Base-by-base conservation (phyloP, 495 filamentous ascomycete species). In the Bombardia bombarda region DNA sequence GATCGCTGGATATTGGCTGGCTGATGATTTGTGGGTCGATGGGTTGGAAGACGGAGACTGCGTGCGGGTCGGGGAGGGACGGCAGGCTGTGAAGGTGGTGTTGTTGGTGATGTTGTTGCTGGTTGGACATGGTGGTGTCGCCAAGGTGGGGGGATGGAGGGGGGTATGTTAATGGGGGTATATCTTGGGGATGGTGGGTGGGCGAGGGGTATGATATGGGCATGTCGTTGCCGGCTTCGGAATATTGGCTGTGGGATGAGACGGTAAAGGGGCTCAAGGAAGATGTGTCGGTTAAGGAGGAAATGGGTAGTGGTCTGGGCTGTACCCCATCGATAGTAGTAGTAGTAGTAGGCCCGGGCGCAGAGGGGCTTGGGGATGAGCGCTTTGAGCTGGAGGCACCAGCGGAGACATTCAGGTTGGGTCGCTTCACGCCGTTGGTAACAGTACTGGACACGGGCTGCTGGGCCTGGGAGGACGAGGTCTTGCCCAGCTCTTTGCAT, bases 401-500 rank as follows among this genome's bases (percentile, higher is more conserved):
- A 17, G 45, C 20, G 5, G 46, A 28, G 26, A 43, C 7, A 35
- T 39, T 51, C 8, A 37, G 26, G 25, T 42, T 57, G 21, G 55
- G 49, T 16, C 55, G 55, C 43, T 64, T 61, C 18, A 57, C 33
- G 23, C 55, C 51, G 38, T 43, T 51, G 38, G 25, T 20, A 19
- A 32, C 32, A 30, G 42, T 18, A 16, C 10, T 17, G 12, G 34
- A 14, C 18, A 24, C 9, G 17, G 43, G 17, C 41, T 49, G 50
- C 31, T 46, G 55, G 10, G 38, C 26, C 20, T 55, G 49, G 32
- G 46, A 42, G 8, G 52, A 38, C 17, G 50, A 45, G 12, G 57
- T 63, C 56, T 87, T 89, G 46, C 78, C 73, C 26, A 77, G 67
- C 46, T 92, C 87, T 66, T 90, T 94, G 71, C 90, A 98, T 55